Evolutionary conservation across 352 stramenopile species (phyloP).

Genomic region (Pythium folliculosum): DNA sequence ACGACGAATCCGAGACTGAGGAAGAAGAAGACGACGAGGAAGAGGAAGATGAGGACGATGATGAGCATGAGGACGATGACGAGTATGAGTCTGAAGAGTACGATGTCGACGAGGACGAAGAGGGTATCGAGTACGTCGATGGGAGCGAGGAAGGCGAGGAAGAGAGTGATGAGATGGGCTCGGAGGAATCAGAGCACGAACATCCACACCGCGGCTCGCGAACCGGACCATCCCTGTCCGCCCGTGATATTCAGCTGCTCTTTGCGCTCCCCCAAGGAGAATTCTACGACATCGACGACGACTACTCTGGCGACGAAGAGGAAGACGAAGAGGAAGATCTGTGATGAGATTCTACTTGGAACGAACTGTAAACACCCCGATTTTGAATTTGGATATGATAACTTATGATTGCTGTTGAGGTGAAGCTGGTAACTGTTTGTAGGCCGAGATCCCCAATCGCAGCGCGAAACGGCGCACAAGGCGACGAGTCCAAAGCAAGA

Average conservation of each 20-base stretch:
- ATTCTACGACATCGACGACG: conserved; percentile 74
- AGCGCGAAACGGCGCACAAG: conserved; percentile 16
- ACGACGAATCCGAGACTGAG: conserved; percentile 58
- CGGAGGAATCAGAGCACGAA: conserved; percentile 2
- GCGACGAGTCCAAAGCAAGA: not conserved
- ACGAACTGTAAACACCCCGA: not conserved
- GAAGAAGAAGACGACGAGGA: conserved; percentile 43
- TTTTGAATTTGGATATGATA: not conserved
- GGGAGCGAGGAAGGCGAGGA: conserved; percentile 24
- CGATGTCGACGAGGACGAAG: conserved; percentile 38
- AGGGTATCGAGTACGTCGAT: conserved; percentile 30
- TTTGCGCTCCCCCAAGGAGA: conserved; percentile 69
- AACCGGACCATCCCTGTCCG: conserved; percentile 15
- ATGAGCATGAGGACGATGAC: conserved; percentile 45
- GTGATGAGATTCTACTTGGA: not conserved
- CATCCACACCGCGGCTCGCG: not conserved
- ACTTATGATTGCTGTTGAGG: not conserved
- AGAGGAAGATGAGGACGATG: conserved; percentile 52
- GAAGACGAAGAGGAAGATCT: conserved; percentile 63
- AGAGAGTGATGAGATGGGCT: conserved; percentile 19
- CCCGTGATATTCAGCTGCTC: conserved; percentile 64
- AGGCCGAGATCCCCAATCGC: not conserved
- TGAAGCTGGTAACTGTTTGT: not conserved
- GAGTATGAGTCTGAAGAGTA: conserved; percentile 39
- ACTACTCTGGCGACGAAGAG: conserved; percentile 80